These are phyloP conservation scores for Penicillium sp. DNA, from an alignment of 2,329 filamentous ascomycete species.

Conservation along the genomic window DNA sequence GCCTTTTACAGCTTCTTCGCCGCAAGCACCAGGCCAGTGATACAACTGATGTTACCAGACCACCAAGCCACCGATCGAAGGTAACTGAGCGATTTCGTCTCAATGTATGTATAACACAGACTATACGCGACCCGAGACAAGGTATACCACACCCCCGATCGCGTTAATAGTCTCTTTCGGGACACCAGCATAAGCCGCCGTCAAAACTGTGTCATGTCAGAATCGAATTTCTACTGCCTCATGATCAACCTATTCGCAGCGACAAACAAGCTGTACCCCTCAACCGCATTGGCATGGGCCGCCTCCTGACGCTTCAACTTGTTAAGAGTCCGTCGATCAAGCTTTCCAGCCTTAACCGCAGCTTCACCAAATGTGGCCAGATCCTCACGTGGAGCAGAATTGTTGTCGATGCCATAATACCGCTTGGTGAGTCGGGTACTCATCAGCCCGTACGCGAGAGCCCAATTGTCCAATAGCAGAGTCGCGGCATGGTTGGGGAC, in stretches of 20 bases:
- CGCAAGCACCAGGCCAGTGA: conserved; percentile 38
- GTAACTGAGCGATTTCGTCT: conserved; percentile 30
- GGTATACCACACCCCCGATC: conserved; percentile 37
- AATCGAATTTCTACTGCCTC: not conserved
- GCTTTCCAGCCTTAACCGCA: conserved; percentile 37
- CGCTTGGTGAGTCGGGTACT: conserved; percentile 38
- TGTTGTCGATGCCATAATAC: conserved; percentile 37
- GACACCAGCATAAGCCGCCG: conserved; percentile 38
- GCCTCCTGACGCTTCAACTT: conserved; percentile 38
- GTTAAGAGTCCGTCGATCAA: conserved; percentile 36
- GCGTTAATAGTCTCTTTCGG: conserved; percentile 37
- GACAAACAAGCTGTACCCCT: conserved; percentile 41
- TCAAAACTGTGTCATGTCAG: conserved; percentile 27
- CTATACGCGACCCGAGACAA: conserved; percentile 36
- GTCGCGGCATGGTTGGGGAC: conserved; percentile 28
- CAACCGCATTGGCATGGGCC: conserved; percentile 34
- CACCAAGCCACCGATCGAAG: conserved; percentile 41
- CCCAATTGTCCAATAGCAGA: conserved; percentile 42
- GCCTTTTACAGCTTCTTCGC: conserved; percentile 29
- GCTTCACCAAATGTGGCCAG: conserved; percentile 36
- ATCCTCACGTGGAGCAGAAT: conserved; percentile 40
- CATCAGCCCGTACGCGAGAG: conserved; percentile 38
- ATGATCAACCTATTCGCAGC: conserved; percentile 28
- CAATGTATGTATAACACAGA: conserved; percentile 35
- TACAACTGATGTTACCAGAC: conserved; percentile 40